Evolutionary conservation across 306 rosid species (phyloP).

Genomic region (Abrus precatorius): DNA sequence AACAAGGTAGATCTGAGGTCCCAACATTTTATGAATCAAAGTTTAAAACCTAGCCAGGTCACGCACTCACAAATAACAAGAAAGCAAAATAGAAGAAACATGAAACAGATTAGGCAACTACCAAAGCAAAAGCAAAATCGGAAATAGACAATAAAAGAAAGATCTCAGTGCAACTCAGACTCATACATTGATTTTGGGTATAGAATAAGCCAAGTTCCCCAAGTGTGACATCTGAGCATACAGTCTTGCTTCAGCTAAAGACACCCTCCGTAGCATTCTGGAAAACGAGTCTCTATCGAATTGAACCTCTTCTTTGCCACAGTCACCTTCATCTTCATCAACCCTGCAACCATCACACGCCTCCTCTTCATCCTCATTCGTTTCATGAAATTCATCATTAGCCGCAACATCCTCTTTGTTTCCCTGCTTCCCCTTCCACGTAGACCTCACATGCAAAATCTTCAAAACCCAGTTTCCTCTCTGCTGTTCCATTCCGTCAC

Average conservation of each 20-base stretch:
- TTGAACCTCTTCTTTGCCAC: constrained; percentile 38
- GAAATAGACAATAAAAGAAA: background rate
- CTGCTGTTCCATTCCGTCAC: constrained; percentile 44
- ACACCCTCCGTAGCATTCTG: constrained; percentile 80
- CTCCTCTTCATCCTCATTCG: constrained; percentile 40
- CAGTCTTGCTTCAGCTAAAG: constrained; percentile 77
- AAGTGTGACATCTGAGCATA: constrained; percentile 90
- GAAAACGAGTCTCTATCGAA: constrained; percentile 78
- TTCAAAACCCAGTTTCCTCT: constrained; percentile 80
- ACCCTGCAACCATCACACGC: constrained; percentile 64
- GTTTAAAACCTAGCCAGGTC: background rate
- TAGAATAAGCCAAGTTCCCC: constrained; percentile 81
- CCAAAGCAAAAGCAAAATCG: background rate
- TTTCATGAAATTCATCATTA: constrained; percentile 35
- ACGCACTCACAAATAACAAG: background rate
- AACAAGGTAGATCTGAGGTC: constrained; percentile 34
- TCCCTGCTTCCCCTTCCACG: constrained; percentile 64
- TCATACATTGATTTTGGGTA: constrained; percentile 78
- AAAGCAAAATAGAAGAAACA: background rate
- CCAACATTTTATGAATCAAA: constrained; percentile 24
- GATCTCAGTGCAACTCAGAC: background rate
- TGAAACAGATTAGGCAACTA: background rate
- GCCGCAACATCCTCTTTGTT: constrained; percentile 36
- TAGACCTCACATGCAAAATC: constrained; percentile 73
- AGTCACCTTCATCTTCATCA: constrained; percentile 52